These are phyloP conservation scores for Boletus sp. DNA, from an alignment of 768 basidiomycete species.

Conservation along the genomic window DNA sequence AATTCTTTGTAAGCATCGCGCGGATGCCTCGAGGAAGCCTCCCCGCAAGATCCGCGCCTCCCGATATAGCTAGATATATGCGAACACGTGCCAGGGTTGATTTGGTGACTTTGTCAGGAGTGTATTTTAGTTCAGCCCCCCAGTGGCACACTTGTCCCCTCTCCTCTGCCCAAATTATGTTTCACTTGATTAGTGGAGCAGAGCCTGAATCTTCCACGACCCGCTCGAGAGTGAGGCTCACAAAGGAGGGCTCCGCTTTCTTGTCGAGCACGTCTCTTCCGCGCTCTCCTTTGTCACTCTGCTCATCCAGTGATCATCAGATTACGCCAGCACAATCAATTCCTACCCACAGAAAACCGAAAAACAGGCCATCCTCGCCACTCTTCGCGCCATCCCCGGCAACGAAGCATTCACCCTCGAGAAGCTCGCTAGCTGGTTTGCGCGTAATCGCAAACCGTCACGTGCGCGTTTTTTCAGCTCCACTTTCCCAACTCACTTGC, in stretches of 20 bases:
- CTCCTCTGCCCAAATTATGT: neutral
- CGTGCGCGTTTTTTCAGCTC: neutral
- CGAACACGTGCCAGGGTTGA: conserved; percentile 3
- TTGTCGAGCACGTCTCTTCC: conserved; percentile 3
- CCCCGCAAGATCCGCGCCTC: conserved; percentile 2
- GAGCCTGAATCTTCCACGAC: conserved; percentile 1
- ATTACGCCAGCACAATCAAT: conserved; percentile 15
- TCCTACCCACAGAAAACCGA: conserved; percentile 11
- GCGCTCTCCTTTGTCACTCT: neutral
- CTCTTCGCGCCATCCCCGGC: conserved; percentile 19
- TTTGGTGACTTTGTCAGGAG: neutral
- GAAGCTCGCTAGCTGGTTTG: conserved; percentile 21
- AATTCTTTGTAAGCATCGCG: conserved; percentile 24
- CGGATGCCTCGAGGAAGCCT: conserved; percentile 9
- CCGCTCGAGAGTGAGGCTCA: conserved; percentile 1
- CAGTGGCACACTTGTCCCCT: no score
- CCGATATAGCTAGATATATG: conserved; percentile 17
- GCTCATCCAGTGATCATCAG: conserved; percentile 6
- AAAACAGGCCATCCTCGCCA: conserved; percentile 13
- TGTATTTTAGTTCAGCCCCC: conserved; percentile 1
- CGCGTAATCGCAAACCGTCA: conserved; percentile 16
- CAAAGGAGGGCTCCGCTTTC: neutral
- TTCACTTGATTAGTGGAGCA: neutral
- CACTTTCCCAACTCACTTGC: neutral
- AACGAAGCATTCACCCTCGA: conserved; percentile 17